Evolutionary conservation across 2,329 filamentous ascomycete genomes (phyloP).

Genomic region (Arachnomyces sp.): DNA sequence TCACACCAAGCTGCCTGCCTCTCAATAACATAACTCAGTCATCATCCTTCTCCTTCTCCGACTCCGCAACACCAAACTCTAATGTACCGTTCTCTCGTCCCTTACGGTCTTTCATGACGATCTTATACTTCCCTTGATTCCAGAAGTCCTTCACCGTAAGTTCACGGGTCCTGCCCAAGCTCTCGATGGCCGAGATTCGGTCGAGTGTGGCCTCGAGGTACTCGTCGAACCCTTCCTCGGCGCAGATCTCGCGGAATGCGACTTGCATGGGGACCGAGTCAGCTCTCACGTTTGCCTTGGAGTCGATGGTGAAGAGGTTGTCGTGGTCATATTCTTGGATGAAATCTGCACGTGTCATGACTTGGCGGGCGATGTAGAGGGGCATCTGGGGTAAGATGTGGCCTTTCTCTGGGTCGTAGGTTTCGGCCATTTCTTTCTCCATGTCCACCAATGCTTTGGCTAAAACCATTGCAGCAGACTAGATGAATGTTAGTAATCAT

Average conservation of each 20-base stretch:
- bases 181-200: conserved; percentile 87
- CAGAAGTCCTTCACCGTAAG: conserved; percentile 92
- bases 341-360: conserved; percentile 95
- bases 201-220: conserved; percentile 75
- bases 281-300: conserved; percentile 74
- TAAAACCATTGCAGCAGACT: conserved; percentile 88
- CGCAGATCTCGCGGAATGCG: conserved; percentile 79
- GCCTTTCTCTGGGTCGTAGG: conserved; percentile 57
- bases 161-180: conserved; percentile 84
- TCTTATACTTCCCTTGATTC: conserved; percentile 68
- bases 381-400: conserved; percentile 73
- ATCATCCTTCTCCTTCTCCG: conserved; percentile 26
- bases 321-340: conserved; percentile 86
- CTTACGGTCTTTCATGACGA: conserved; percentile 43
- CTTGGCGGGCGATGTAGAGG: conserved; percentile 73
- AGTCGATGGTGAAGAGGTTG: conserved; percentile 93
- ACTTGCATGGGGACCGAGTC: conserved; percentile 94
- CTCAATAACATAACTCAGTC: conserved; percentile 5
- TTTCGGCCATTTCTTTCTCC: conserved; percentile 54
- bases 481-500: conserved; percentile 12
- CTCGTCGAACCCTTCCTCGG: conserved; percentile 66
- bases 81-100: conserved; percentile 40
- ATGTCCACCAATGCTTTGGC: conserved; percentile 83
- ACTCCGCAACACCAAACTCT: conserved; percentile 38
- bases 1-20: too few relatives aligned